Evolutionary conservation across 768 basidiomycete species (phyloP), one percentile per base, ranked within the genome.

Genomic region (Mycena floridula): DNA sequence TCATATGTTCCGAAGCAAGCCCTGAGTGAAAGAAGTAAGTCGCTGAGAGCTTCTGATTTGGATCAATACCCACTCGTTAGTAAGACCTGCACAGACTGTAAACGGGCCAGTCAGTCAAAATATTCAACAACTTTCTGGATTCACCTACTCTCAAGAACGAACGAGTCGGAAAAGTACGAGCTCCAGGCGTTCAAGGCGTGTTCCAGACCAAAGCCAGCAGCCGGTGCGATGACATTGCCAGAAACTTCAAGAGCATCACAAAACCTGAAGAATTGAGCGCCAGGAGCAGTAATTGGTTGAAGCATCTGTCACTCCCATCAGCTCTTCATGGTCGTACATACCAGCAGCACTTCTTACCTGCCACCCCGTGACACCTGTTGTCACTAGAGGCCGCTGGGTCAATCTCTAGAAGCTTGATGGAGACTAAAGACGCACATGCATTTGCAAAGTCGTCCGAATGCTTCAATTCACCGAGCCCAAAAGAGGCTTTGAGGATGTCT

Each of bases 231-330:
- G 8, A 65, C 62, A 5, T 78, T 78, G 47, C 79, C 53, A 53
- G 80, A 79, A 16, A 82, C 77, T 57, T 85, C 81, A 1, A 85
- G 63, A 0, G 81, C 80, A 53, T 85, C 81, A 47, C 82, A 84
- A 56, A 83, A 85, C 15, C 69, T 47, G 64, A 68, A 79, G 62
- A 85, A 85, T 21, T 54, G 54, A 0, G 65, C 62, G 51, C 58
- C 51, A 3, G 72, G 63, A 4, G 79, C 80, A 2, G 62, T 59
- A 13, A 67, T 63, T 2, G 79, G 77, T 32, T 78, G 75, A 13
- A 86, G 56, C 6, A 52, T 52, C 51, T 87, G 85, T 84, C 85
- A 88, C 40, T 83, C 81, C 70, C 73, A 79, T 7, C 81, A 65
- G 54, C 74, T 73, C 51, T 77, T 73, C 81, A 78, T 43, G 36